Evolutionary conservation across 306 rosid genomes (phyloP), one percentile per base, ranked within the genome.

Genomic region (Vachellia pachyceras): DNA sequence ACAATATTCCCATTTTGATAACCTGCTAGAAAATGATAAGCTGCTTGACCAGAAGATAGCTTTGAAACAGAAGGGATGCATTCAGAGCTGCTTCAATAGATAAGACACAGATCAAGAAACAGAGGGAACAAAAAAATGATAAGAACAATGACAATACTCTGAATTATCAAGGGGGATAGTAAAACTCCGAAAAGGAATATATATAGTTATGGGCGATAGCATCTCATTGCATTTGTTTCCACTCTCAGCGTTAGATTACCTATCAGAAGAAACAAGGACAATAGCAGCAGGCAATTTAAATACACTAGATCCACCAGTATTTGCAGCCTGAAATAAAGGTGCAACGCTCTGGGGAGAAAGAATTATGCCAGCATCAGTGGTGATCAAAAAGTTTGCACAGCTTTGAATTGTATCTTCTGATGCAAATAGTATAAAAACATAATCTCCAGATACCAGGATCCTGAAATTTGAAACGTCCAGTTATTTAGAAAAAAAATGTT

Each of bases 41-140:
- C 91, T 29, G 88, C 91, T 77, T 86, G 91, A 42, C 85, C 85
- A 73, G 87, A 87, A 41, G 80, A 80, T 61, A 86, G 89, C 86
- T 73, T 86, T 72, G 88, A 88, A 45, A 79, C 65, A 39, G 83
- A 7, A 42, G 88, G 91, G 78, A 86, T 84, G 45, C 72, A 29
- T 68, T 77, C 79, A 18, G 83, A 79, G 68, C 88, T 88, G 80
- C 74, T 72, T 83, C 50, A 71, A 79, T 18, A 71, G 77, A 83
- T 36, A 54, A 42, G 20, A 45, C 41, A 57, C 73, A 57, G 40
- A 9, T 46, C 64, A 81, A 75, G 17, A 50, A 5, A 41, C 52
- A 58, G 61, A 42, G 41, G 25, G 35, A 49, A 67, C 20, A 29
- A 47, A 11, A 29, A 5, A 17, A 7, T 29, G 49, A 68, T 3